Percentiles rank a stretch among this genome's conserved stretches.
Evolutionary conservation across 2,329 filamentous ascomycete species (phyloP).

Genomic region (Alternaria metachromatica): DNA sequence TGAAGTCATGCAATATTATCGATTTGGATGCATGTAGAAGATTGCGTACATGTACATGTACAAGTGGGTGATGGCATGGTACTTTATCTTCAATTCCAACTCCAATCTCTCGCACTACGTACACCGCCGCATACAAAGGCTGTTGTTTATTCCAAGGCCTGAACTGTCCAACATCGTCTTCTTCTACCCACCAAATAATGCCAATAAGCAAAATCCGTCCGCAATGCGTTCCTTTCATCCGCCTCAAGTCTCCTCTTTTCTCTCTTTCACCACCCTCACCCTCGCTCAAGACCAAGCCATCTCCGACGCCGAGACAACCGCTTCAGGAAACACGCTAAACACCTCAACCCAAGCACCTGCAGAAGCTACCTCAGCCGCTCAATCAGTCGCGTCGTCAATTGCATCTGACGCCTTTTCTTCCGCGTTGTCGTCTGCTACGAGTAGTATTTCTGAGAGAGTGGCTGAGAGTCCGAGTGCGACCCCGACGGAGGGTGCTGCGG

Average conservation of each 20-base stretch:
- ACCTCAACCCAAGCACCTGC: neutral
- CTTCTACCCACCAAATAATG: neutral
- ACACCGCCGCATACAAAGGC: neutral
- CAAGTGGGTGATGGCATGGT: neutral
- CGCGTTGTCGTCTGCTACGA: neutral
- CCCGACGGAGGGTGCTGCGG: neutral
- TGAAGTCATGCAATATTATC: neutral
- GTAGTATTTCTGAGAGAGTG: neutral
- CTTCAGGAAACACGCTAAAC: neutral
- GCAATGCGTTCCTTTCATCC: neutral
- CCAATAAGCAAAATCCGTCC: neutral
- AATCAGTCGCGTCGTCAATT: neutral
- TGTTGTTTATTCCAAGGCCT: neutral
- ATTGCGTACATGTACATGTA: neutral
- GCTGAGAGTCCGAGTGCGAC: neutral
- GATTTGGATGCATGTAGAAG: neutral
- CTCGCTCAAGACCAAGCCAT: neutral
- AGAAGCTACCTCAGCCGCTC: neutral
- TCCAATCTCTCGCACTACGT: neutral
- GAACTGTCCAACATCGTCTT: neutral
- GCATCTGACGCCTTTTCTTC: neutral
- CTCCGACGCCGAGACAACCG: neutral
- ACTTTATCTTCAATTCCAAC: neutral
- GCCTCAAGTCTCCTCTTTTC: neutral
- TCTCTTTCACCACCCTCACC: neutral